Conservation (phyloP, 2,329 filamentous ascomycete species). For the Sphaerulina vaccinii region DNA sequence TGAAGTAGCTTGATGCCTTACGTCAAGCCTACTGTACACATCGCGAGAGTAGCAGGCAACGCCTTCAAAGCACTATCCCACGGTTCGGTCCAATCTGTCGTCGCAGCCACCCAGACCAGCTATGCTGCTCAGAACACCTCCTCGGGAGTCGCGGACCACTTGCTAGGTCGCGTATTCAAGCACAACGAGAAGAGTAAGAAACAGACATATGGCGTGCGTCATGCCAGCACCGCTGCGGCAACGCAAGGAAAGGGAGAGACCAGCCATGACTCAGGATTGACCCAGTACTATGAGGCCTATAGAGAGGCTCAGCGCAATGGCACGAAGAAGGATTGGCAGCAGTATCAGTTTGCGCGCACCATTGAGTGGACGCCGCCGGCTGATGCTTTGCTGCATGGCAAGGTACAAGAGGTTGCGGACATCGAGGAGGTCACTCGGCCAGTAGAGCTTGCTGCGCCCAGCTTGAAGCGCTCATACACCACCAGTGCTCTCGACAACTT, state of each 20-base stretch:
- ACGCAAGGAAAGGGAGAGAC: constrained; percentile 36
- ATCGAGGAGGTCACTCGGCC: constrained; percentile 42
- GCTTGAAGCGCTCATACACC: constrained; percentile 52
- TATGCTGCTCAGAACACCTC: constrained; percentile 65
- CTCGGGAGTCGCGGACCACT: constrained; percentile 53
- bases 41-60: constrained; percentile 80
- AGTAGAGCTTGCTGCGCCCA: constrained; percentile 29
- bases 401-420: constrained; percentile 38
- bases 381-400: constrained; percentile 38
- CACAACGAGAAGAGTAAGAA: constrained; percentile 33
- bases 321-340: constrained; percentile 76
- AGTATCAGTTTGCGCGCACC: constrained; percentile 83
- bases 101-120: constrained; percentile 87
- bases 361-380: constrained; percentile 77
- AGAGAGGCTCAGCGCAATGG: constrained; percentile 72
- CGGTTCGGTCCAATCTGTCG: constrained; percentile 96
- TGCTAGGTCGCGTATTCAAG: constrained; percentile 51
- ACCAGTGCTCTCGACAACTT: constrained; percentile 60
- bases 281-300: constrained; percentile 88
- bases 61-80: constrained; percentile 83
- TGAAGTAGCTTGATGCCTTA: constrained; percentile 78
- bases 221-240: constrained; percentile 37
- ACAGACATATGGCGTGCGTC: constrained; percentile 37
- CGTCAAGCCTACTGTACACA: constrained; percentile 69
- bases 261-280: constrained; percentile 59